Evolutionary conservation across 1,284 basidiomycete species (phyloP).

Genomic region (Sphagnurus paluster): DNA sequence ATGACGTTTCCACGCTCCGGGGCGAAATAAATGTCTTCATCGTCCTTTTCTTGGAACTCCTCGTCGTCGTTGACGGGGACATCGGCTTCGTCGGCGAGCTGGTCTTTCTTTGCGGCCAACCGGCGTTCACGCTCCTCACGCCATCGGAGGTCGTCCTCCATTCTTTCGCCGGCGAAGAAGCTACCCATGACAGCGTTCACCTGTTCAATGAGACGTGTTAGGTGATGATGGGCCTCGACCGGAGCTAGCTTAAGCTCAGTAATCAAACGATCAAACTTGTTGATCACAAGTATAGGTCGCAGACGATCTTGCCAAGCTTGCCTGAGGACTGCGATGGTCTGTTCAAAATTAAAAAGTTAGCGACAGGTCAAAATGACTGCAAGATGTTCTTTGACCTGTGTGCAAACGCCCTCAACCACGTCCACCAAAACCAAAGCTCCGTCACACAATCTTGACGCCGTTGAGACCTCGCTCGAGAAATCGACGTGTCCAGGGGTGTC

Average conservation of each 20-base stretch:
- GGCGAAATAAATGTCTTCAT: conserved; percentile 97
- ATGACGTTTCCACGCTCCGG: conserved; percentile 96
- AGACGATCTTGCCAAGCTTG: conserved; percentile 95
- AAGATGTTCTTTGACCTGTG: conserved; percentile 68
- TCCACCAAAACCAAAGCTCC: conserved; percentile 97
- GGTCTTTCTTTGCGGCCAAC: conserved; percentile 71
- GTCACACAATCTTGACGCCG: conserved; percentile 91
- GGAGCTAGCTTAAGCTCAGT: conserved; percentile 93
- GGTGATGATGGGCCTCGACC: conserved; percentile 92
- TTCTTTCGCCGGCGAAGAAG: conserved; percentile 94
- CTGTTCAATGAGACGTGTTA: conserved; percentile 92
- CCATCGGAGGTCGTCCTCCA: conserved; percentile 96
- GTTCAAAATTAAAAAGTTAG: background rate
- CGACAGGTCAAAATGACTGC: background rate
- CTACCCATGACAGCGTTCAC: conserved; percentile 98
- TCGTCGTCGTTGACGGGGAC: conserved; percentile 55
- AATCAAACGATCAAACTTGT: conserved; percentile 95
- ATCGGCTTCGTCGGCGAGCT: conserved; percentile 65
- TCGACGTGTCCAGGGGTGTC: conserved; percentile 99
- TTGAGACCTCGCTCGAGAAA: conserved; percentile 96
- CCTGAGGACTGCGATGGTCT: conserved; percentile 94
- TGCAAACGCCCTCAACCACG: conserved; percentile 97
- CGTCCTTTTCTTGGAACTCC: conserved; percentile 90
- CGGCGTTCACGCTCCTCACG: conserved; percentile 88
- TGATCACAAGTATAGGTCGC: conserved; percentile 92